These are phyloP conservation scores for Diaporthe longicolla DNA, from an alignment of 2,329 filamentous ascomycete genomes.

Conservation along the genomic window DNA sequence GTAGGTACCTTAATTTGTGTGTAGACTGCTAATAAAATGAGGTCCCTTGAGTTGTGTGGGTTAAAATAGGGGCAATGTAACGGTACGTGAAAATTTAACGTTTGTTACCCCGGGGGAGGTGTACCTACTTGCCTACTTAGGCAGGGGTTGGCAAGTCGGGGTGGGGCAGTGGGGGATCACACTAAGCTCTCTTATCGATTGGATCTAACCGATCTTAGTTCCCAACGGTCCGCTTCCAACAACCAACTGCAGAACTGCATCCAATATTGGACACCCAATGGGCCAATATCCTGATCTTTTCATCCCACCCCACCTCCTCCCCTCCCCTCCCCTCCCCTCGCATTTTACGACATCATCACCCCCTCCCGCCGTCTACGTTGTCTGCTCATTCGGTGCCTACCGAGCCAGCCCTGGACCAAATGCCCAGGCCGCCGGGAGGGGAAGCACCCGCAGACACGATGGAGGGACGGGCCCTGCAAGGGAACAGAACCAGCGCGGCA, in stretches of 20 bases:
- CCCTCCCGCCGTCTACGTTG: background rate
- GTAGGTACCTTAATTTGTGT: too few relatives aligned
- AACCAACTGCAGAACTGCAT: constrained; percentile 29
- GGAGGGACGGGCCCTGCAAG: constrained; percentile 32
- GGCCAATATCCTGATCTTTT: background rate
- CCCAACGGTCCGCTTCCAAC: constrained; percentile 25
- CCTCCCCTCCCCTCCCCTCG: background rate
- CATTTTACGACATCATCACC: background rate
- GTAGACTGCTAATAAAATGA: too few relatives aligned
- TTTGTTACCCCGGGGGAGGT: too few relatives aligned
- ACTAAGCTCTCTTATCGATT: constrained; percentile 29
- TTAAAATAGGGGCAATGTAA: too few relatives aligned
- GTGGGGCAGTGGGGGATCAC: constrained; percentile 9
- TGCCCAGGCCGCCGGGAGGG: constrained; percentile 10
- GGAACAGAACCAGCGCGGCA: constrained; percentile 8
- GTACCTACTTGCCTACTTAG: too few relatives aligned
- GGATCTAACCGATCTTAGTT: constrained; percentile 25
- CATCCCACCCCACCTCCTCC: background rate
- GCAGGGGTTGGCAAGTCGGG: background rate
- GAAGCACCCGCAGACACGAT: constrained; percentile 29
- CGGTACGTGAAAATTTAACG: too few relatives aligned
- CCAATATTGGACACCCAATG: constrained; percentile 27
- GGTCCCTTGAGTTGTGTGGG: too few relatives aligned
- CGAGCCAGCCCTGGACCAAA: constrained; percentile 1
- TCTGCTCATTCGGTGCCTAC: constrained; percentile 13